Percentiles rank a stretch among this genome's conserved stretches.
Conservation (phyloP, 352 stramenopile genomes). For the Pythium sukuiense region DNA sequence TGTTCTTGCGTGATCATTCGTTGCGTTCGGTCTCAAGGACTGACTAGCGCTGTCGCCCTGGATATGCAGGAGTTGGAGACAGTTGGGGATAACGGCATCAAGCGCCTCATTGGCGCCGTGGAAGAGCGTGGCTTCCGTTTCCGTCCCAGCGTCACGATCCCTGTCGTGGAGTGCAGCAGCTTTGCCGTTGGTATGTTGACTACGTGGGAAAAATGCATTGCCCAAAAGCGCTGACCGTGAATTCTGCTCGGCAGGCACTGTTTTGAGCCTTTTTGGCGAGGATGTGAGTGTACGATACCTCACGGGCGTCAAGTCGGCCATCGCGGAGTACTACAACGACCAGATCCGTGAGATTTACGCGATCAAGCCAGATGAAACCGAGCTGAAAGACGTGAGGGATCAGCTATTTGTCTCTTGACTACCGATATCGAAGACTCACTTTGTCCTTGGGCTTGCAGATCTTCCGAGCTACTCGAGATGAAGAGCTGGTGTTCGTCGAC, state of each 20-base stretch:
- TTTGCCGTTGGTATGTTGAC: constrained; percentile 38
- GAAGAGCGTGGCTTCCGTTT: constrained; percentile 51
- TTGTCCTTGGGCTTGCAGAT: constrained; percentile 35
- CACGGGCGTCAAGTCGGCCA: constrained; percentile 70
- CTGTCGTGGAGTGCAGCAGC: constrained; percentile 54
- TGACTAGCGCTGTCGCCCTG: neutral
- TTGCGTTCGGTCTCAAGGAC: neutral
- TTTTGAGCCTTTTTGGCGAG: constrained; percentile 54
- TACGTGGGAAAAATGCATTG: neutral
- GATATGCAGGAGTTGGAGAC: constrained; percentile 44
- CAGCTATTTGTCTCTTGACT: neutral
- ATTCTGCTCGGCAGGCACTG: constrained; percentile 29
- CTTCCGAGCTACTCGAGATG: constrained; percentile 69
- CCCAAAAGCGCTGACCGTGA: neutral
- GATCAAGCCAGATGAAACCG: constrained; percentile 44
- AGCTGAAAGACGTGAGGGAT: constrained; percentile 56
- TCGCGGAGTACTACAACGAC: constrained; percentile 89
- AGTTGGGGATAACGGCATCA: constrained; percentile 45
- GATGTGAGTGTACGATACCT: constrained; percentile 65
- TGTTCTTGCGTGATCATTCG: neutral
- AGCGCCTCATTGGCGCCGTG: constrained; percentile 50
- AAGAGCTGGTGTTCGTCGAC: constrained; percentile 76
- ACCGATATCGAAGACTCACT: neutral
- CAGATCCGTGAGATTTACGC: constrained; percentile 88
- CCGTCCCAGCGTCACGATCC: constrained; percentile 64